Evolutionary conservation across 148 eudicot species (phyloP), one percentile per base, ranked within the genome.

Genomic region (Vaccinium vitisidaea): DNA sequence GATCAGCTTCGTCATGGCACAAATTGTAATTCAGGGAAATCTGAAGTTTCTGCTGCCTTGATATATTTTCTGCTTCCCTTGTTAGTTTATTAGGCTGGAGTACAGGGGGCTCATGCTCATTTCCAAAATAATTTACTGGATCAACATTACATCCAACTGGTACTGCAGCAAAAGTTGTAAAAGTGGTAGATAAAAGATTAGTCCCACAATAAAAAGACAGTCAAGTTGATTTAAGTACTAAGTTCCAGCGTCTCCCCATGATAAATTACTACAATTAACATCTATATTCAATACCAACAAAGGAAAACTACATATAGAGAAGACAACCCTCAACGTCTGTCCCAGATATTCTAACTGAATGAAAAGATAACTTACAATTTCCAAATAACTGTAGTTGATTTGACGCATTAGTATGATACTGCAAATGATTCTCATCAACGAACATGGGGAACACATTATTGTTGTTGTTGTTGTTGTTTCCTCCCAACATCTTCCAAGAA

Each of bases 321-420:
- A 67, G 73, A 67, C 54, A 9, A 67, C 74, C 25, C 10, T n/a
- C 67, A 25, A 27, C 4, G 13, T 27, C 21, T 3, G 46, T 46
- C 13, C 53, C 78, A 39, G 15, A 59, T 56, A 76, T 13, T 4
- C 6, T 14, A 54, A 43, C 11, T 6, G 21, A 75, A 55, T 69
- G 56, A 56, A 83, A 16, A 53, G 30, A 69, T 67, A 65, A 80
- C 87, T 85, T 63, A 87, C 87, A 61, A 80, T 80, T 95, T 79
- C 93, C 94, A 90, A 92, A 94, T 71, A 96, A 84, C 93, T 93
- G 95, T 80, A 92, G 91, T 86, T 94, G 99, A 87, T 91, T 94
- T 77, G 95, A 87, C 23, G 92, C 87, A 86, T 86, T 92, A 21
- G 92, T 80, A 77, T 91, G 92, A 83, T 90, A 93, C 88, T 87